Evolutionary conservation across 1,284 basidiomycete species (phyloP).

Genomic region (Puccinia polysora): DNA sequence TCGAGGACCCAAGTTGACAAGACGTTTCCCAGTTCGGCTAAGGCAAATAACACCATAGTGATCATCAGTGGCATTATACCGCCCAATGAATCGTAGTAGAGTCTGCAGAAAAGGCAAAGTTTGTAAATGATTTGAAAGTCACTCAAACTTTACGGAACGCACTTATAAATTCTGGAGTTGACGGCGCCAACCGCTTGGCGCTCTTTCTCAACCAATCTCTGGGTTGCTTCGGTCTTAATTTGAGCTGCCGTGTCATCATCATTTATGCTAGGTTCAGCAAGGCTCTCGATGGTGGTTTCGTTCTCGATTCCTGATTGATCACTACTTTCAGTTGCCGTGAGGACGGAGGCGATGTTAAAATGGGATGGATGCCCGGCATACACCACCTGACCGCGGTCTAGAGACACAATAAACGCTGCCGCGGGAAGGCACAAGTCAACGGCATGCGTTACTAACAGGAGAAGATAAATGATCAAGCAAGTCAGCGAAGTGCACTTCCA

Average conservation of each 20-base stretch:
- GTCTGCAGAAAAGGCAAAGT: not conserved
- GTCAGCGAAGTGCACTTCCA: not conserved
- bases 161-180: constrained; percentile 23
- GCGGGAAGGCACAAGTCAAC: constrained; percentile 60
- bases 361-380: constrained; percentile 49
- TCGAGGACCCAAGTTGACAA: constrained; percentile 22
- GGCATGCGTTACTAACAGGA: constrained; percentile 74
- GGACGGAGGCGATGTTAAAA: not conserved
- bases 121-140: not conserved
- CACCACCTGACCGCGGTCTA: constrained; percentile 53
- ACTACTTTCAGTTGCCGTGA: not conserved
- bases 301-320: not conserved
- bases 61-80: constrained; percentile 21
- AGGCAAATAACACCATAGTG: constrained; percentile 15
- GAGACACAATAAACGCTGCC: constrained; percentile 54
- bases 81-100: constrained; percentile 24
- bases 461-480: not conserved
- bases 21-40: constrained; percentile 30
- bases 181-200: constrained; percentile 39
- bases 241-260: constrained; percentile 47
- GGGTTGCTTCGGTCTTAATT: constrained; percentile 22
- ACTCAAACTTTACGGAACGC: not conserved
- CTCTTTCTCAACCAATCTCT: constrained; percentile 27
- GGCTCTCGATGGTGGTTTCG: constrained; percentile 42
- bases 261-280: constrained; percentile 38